A percentile compares a stretch with the other conserved stretches of the same genome.
These are phyloP conservation scores for Pisolithus tinctorius DNA, from an alignment of 768 basidiomycete genomes.

Conservation along the genomic window DNA sequence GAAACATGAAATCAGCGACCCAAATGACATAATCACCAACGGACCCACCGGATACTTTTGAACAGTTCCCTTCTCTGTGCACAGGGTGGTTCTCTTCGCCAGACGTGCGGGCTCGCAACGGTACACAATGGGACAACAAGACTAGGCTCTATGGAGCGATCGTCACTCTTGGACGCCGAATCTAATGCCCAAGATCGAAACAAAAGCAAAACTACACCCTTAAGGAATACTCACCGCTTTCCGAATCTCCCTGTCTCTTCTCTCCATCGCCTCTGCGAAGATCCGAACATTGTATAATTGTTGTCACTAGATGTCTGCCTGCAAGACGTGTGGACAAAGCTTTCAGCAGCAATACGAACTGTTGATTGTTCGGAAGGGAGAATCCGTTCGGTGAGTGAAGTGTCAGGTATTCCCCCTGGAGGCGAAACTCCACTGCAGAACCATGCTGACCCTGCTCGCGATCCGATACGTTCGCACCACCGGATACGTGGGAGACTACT, in stretches of 20 bases:
- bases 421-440: neutral
- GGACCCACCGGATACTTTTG: neutral
- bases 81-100: neutral
- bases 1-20: too few species aligned
- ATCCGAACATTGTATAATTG: neutral
- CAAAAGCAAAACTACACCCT: too few species aligned
- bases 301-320: neutral
- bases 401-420: neutral
- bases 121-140: neutral
- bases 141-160: neutral
- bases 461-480: neutral
- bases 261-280: neutral
- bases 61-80: neutral
- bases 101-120: neutral
- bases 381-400: neutral
- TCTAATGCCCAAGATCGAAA: neutral
- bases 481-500: too few species aligned
- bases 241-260: too few species aligned
- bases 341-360: neutral
- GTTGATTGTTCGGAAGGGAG: neutral
- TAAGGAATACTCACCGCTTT: neutral
- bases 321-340: neutral
- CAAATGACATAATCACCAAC: too few species aligned
- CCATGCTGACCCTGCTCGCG: neutral
- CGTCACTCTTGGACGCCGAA: neutral